Evolutionary conservation across 495 filamentous ascomycete genomes (phyloP).

Genomic region (Thozetella sp.): DNA sequence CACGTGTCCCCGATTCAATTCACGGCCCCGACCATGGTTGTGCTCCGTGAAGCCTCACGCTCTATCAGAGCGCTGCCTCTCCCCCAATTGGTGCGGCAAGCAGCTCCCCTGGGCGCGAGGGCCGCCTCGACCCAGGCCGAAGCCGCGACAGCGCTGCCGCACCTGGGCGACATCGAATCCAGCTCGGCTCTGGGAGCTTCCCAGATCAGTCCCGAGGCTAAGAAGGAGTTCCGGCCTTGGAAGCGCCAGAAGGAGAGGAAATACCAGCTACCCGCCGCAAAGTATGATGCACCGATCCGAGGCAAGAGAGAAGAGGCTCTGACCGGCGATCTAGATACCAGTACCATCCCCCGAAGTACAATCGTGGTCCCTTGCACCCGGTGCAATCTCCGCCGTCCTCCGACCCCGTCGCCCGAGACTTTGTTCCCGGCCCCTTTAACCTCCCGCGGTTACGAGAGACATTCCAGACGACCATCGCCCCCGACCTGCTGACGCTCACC

Average conservation of each 20-base stretch:
- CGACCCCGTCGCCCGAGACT: conserved; percentile 83
- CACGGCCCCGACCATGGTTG: conserved; percentile 19
- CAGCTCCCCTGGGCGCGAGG: conserved; percentile 23
- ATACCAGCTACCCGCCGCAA: conserved; percentile 33
- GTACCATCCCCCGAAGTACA: conserved; percentile 88
- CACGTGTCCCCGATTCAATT: neutral
- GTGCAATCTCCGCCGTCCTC: conserved; percentile 83
- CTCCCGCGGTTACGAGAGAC: conserved; percentile 87
- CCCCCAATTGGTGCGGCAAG: conserved; percentile 19
- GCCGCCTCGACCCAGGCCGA: conserved; percentile 35
- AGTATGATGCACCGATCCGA: conserved; percentile 18
- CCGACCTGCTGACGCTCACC: conserved; percentile 87
- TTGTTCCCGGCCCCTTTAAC: conserved; percentile 92
- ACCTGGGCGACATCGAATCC: conserved; percentile 37
- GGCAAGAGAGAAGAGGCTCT: neutral
- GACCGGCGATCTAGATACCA: conserved; percentile 66
- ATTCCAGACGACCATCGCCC: conserved; percentile 79
- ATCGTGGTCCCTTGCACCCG: conserved; percentile 91
- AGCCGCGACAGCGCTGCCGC: conserved; percentile 9
- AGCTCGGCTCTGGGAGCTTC: conserved; percentile 32
- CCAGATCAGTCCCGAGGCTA: conserved; percentile 28
- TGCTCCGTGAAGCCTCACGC: conserved; percentile 29
- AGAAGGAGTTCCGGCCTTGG: conserved; percentile 35
- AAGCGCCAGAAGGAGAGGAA: conserved; percentile 44
- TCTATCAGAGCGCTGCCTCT: conserved; percentile 25